Evolutionary conservation across 176 grass and related monocot genomes (phyloP).

Genomic region (Oropetium thomaeum): DNA sequence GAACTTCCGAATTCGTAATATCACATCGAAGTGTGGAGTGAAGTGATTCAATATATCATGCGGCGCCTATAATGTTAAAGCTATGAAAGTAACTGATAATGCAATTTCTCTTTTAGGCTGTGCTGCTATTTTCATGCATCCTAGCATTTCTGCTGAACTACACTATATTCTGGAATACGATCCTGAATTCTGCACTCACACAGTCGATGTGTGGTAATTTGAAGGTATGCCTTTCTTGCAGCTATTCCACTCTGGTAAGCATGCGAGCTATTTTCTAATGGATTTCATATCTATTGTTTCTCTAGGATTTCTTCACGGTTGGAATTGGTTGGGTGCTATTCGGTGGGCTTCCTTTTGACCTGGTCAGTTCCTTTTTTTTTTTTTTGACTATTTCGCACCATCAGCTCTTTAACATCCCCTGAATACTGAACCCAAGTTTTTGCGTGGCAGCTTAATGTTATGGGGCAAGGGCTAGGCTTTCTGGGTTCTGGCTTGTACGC

Average conservation of each 20-base stretch:
- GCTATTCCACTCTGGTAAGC: not conserved
- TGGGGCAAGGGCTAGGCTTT: slow-evolving; percentile 89
- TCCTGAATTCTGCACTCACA: slow-evolving; percentile 94
- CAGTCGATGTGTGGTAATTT: slow-evolving; percentile 98
- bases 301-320: slow-evolving; percentile 90
- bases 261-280: slow-evolving; percentile 1
- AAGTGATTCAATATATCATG: not conserved
- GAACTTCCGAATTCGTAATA: not conserved
- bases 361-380: slow-evolving; percentile 43
- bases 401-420: not conserved
- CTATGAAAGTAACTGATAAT: not conserved
- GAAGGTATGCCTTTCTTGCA: slow-evolving; percentile 55
- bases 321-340: slow-evolving; percentile 95
- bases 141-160: slow-evolving; percentile 97
- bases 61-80: not conserved
- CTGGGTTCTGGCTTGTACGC: slow-evolving; percentile 88
- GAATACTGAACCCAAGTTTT: slow-evolving; percentile 19
- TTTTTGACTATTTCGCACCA: not conserved
- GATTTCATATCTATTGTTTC: slow-evolving; percentile 20
- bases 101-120: slow-evolving; percentile 48
- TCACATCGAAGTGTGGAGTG: not conserved
- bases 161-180: slow-evolving; percentile 95
- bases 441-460: slow-evolving; percentile 76
- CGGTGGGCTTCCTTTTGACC: slow-evolving; percentile 92
- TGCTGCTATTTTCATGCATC: slow-evolving; percentile 89